Conservation (phyloP, 75 land plant species). For the Sequoiadendron giganteum region DNA sequence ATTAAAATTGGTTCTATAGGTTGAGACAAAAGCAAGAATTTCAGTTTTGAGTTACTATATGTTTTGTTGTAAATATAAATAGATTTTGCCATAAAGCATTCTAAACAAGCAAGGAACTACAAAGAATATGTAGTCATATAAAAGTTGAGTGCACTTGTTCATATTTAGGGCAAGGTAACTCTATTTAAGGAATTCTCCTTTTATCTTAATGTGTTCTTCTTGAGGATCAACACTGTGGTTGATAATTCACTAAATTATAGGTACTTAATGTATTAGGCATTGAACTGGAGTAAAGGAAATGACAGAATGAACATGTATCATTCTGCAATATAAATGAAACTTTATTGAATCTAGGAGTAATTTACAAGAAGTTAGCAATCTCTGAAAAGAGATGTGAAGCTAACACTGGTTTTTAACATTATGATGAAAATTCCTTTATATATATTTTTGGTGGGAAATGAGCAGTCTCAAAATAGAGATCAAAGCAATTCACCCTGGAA, state of each 20-base stretch:
- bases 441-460: background rate
- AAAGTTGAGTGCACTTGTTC: background rate
- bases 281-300: background rate
- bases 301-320: background rate
- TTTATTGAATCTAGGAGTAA: background rate
- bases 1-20: constrained; percentile 92
- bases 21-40: constrained; percentile 6
- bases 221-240: background rate
- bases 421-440: no score
- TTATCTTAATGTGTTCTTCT: background rate
- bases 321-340: background rate
- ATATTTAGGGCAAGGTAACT: background rate
- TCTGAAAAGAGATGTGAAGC: background rate
- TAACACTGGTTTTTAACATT: background rate
- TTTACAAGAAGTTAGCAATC: background rate
- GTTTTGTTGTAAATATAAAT: background rate
- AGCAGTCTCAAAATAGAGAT: background rate
- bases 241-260: background rate
- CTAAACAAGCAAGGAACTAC: background rate
- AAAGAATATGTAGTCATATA: background rate
- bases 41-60: background rate
- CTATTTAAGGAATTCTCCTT: background rate
- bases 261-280: background rate
- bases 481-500: background rate
- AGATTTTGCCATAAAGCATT: background rate